A percentile compares a stretch with the other conserved stretches of the same genome.
Evolutionary conservation across 805 yeast genomes (phyloP).

Genomic region (Wickerhamiella spandovensis): DNA sequence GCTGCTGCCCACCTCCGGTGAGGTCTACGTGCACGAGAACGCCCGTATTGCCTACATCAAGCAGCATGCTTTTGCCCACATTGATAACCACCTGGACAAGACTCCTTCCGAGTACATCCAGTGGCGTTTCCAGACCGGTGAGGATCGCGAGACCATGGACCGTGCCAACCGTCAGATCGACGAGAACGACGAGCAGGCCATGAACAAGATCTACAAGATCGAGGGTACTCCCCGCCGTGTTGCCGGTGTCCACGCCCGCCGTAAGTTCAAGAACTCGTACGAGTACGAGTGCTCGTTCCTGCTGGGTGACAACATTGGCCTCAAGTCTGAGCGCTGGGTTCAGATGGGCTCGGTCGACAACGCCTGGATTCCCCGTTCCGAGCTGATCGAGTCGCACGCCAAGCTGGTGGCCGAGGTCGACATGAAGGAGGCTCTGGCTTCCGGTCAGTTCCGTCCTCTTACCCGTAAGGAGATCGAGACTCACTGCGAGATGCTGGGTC

Average conservation of each 20-base stretch:
- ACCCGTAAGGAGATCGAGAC: constrained; percentile 99
- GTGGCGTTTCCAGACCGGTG: constrained; percentile 99
- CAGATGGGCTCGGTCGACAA: constrained; percentile 99
- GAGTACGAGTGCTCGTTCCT: constrained; percentile 98
- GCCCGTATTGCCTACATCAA: constrained; percentile 99
- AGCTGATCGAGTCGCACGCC: constrained; percentile 90
- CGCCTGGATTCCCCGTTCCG: constrained; percentile 99
- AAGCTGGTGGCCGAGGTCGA: constrained; percentile 99
- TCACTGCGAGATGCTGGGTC: constrained; percentile 97
- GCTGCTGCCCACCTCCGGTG: constrained; percentile 95
- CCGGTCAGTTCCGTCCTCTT: constrained; percentile 99
- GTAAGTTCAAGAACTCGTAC: constrained; percentile 99
- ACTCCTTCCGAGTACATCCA: constrained; percentile 99
- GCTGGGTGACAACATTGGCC: constrained; percentile 97
- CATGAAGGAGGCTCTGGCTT: constrained; percentile 99
- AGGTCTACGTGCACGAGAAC: constrained; percentile 98
- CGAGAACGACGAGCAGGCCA: constrained; percentile 92
- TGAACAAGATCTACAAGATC: constrained; percentile 98
- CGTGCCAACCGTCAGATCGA: constrained; percentile 98
- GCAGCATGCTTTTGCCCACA: constrained; percentile 99
- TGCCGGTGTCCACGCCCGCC: constrained; percentile 84
- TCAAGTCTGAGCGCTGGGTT: constrained; percentile 98
- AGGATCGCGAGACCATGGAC: constrained; percentile 99
- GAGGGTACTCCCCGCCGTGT: constrained; percentile 98
- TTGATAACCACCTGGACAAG: constrained; percentile 96